phyloP scores from a whole-genome alignment of 2,329 filamentous ascomycete species.

The Epichloe uncinata region DNA sequence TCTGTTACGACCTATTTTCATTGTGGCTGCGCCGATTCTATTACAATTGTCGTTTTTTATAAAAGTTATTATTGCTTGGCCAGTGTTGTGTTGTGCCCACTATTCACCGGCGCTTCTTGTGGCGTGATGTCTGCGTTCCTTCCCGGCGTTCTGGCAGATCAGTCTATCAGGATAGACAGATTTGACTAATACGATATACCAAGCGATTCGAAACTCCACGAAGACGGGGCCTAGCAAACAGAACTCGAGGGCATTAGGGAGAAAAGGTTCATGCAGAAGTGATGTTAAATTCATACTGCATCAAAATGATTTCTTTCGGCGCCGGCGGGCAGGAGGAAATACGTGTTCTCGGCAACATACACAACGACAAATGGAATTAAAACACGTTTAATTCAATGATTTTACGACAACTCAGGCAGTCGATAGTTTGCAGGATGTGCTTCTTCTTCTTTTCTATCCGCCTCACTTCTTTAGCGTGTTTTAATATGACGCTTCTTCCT shows the following conservation, averaged over 20 bases:
- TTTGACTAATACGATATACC: not conserved
- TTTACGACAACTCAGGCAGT: not conserved
- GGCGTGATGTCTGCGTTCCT: conserved; percentile 4
- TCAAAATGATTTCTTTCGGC: not conserved
- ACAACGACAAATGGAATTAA: not conserved
- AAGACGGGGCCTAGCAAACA: not conserved
- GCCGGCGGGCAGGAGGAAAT: not conserved
- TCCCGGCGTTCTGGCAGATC: not conserved
- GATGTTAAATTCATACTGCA: not conserved
- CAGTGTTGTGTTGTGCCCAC: conserved; percentile 2
- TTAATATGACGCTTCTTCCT: too few relatives aligned
- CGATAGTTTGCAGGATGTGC: too few relatives aligned
- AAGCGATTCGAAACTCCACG: not conserved
- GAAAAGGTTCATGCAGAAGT: not conserved
- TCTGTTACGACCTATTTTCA: conserved; percentile 1
- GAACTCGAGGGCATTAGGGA: not conserved
- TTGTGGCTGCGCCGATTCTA: conserved; percentile 3
- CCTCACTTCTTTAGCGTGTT: too few relatives aligned
- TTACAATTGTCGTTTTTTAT: conserved; percentile 3
- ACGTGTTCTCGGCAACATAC: not conserved
- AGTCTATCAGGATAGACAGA: not conserved
- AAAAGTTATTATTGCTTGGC: conserved; percentile 6
- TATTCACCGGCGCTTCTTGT: not conserved
- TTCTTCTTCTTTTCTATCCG: too few relatives aligned
- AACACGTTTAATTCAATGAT: not conserved